phyloP scores from a whole-genome alignment of 441 rosid genomes.

The Erodium texanum region DNA sequence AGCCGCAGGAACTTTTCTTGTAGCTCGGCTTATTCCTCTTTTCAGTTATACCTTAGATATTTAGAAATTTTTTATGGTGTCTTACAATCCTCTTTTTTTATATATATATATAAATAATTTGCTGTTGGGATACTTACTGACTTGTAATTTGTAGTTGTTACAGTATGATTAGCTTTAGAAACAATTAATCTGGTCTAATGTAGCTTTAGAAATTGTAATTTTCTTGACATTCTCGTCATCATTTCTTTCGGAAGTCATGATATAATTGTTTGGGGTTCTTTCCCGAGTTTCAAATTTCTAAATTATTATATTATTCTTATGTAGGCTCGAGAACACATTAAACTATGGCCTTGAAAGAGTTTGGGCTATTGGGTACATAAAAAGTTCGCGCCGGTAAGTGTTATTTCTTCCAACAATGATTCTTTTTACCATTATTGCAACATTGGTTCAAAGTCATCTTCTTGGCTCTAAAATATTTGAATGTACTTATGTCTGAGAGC shows the following conservation, averaged over 20 bases:
- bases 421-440: neutral
- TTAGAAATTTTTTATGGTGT: too few species aligned
- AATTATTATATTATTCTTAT: slow-evolving; percentile 11
- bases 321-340: slow-evolving; percentile 85
- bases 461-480: neutral
- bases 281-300: neutral
- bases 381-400: slow-evolving; percentile 66
- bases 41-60: too few species aligned
- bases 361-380: slow-evolving; percentile 74
- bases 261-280: neutral
- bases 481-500: neutral
- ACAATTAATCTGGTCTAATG: neutral
- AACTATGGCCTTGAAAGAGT: slow-evolving; percentile 88
- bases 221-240: neutral
- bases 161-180: neutral
- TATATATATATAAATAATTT: too few species aligned
- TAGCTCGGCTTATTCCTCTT: too few species aligned
- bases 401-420: neutral
- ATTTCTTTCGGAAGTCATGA: neutral
- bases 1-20: too few species aligned
- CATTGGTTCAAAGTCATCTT: slow-evolving; percentile 3
- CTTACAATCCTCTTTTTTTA: too few species aligned
- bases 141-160: neutral
- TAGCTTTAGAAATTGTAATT: neutral
- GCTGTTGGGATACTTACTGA: neutral